Evolutionary conservation across 208 protist species (phyloP).

Genomic region (Vickermania ingenoplastis): DNA sequence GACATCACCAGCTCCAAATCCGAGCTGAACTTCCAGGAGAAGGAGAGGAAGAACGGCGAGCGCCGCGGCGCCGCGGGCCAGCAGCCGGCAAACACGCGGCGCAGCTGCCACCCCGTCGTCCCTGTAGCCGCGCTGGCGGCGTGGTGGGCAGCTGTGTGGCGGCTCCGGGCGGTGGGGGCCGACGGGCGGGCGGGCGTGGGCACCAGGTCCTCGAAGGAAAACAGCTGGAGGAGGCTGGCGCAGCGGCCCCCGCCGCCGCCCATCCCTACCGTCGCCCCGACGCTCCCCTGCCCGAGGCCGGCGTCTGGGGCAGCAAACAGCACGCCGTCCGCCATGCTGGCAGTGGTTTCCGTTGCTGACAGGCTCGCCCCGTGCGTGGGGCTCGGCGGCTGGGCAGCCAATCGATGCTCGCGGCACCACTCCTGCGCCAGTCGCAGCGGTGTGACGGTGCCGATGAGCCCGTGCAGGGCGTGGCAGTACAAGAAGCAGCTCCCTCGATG

Average conservation of each 20-base stretch:
- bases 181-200: no score
- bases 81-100: slow-evolving; percentile 4
- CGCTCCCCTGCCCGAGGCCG: no score
- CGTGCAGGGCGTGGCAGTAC: slow-evolving; percentile 74
- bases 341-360: no score
- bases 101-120: background rate
- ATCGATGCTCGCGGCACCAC: slow-evolving; percentile 3
- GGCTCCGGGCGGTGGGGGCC: background rate
- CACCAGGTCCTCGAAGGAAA: no score
- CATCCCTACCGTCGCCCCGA: no score
- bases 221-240: no score
- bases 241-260: no score
- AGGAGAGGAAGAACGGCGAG: slow-evolving; percentile 33
- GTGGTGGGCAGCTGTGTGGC: background rate
- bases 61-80: slow-evolving; percentile 8
- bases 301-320: no score
- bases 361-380: no score
- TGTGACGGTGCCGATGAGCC: slow-evolving; percentile 51
- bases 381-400: background rate
- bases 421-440: slow-evolving; percentile 6
- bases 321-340: no score
- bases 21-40: slow-evolving; percentile 79
- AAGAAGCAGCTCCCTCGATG: slow-evolving; percentile 23
- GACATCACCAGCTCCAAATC: slow-evolving; percentile 52
- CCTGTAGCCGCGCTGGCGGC: slow-evolving; percentile 1